Percentiles rank a stretch among this genome's conserved stretches.
phyloP scores from a whole-genome alignment of 2,329 filamentous ascomycete genomes.

The Monosporascus sp. region DNA sequence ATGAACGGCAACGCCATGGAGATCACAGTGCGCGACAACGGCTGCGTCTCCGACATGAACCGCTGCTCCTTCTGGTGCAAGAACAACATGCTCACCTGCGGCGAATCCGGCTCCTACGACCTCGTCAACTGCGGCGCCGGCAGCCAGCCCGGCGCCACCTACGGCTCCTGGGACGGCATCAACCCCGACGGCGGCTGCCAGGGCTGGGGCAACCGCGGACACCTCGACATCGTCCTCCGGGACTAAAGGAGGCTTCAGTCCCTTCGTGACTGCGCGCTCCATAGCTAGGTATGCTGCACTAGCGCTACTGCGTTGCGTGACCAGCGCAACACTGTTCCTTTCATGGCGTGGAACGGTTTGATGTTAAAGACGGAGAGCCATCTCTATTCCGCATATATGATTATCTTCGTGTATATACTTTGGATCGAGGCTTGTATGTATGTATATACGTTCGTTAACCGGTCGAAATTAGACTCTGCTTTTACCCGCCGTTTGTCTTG shows the following conservation, averaged over 20 bases:
- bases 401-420: not conserved
- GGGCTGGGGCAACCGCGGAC: slow-evolving; percentile 22
- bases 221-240: slow-evolving; percentile 1
- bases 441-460: not conserved
- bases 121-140: slow-evolving; percentile 29
- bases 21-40: slow-evolving; percentile 26
- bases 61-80: slow-evolving; percentile 39
- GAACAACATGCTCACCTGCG: slow-evolving; percentile 26
- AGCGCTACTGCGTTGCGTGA: too few relatives aligned
- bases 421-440: not conserved
- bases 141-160: slow-evolving; percentile 20
- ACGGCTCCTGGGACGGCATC: slow-evolving; percentile 12
- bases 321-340: too few relatives aligned
- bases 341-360: too few relatives aligned
- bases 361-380: too few relatives aligned
- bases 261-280: too few relatives aligned
- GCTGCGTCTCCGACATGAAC: slow-evolving; percentile 36
- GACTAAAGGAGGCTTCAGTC: not conserved
- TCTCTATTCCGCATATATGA: not conserved
- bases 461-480: too few relatives aligned
- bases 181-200: slow-evolving; percentile 26
- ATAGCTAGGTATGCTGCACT: too few relatives aligned
- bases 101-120: slow-evolving; percentile 28
- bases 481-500: too few relatives aligned
- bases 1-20: slow-evolving; percentile 36